These are phyloP conservation scores for Keithomyces neogunnii DNA, from an alignment of 2,329 filamentous ascomycete species.

Conservation along the genomic window DNA sequence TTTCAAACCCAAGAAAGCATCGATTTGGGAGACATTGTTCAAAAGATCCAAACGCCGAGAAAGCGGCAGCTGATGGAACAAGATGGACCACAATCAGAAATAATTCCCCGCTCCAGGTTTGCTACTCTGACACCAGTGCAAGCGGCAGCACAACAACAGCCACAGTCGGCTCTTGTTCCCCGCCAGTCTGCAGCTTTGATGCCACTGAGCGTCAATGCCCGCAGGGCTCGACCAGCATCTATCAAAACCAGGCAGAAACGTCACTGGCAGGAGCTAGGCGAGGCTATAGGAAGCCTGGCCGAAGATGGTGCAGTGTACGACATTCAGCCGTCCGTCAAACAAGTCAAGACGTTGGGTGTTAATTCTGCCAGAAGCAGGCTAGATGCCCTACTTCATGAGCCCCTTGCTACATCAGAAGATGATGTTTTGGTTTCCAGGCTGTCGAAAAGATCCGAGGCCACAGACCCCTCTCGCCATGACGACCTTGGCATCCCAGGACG, in stretches of 20 bases:
- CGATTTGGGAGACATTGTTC: slow-evolving; percentile 38
- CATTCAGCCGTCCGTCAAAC: neutral
- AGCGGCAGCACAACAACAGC: neutral
- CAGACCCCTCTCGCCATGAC: neutral
- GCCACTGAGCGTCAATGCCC: slow-evolving; percentile 27
- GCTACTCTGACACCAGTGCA: slow-evolving; percentile 2
- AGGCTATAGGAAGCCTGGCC: slow-evolving; percentile 21
- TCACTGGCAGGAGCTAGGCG: neutral
- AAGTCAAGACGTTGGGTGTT: slow-evolving; percentile 5
- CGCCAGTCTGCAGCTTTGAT: slow-evolving; percentile 24
- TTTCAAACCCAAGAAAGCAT: slow-evolving; percentile 45
- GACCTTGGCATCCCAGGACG: slow-evolving; percentile 27
- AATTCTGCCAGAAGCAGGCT: slow-evolving; percentile 20
- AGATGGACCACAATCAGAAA: slow-evolving; percentile 6
- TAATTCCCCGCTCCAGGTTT: neutral
- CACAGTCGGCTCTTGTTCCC: slow-evolving; percentile 1
- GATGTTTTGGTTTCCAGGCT: neutral
- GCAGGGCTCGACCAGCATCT: slow-evolving; percentile 13
- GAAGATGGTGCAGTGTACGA: slow-evolving; percentile 35
- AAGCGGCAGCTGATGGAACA: slow-evolving; percentile 22
- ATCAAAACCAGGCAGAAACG: slow-evolving; percentile 12
- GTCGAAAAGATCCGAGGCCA: neutral
- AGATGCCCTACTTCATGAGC: slow-evolving; percentile 23
- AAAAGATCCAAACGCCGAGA: slow-evolving; percentile 25
- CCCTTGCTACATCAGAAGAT: neutral